Base-by-base conservation (phyloP, 805 yeast species). In the Ogataea ganodermae region DNA sequence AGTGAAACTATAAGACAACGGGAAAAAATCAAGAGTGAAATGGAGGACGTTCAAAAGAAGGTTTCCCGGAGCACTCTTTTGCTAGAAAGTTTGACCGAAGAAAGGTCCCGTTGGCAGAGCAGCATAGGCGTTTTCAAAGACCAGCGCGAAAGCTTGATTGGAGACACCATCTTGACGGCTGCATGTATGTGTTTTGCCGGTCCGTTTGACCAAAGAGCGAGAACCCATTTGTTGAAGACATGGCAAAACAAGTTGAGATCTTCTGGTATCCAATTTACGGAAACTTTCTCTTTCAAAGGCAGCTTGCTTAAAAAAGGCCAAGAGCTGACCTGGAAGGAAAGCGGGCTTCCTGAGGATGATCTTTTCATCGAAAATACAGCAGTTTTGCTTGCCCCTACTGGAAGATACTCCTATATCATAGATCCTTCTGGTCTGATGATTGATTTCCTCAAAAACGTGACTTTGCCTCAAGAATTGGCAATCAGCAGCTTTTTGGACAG, bases 1-100 rank as follows among this genome's bases (percentile, higher is more conserved):
- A 86, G 94, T 35, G 69, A 66, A 12, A 68, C 86, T n/a, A 89
- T 92, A 26, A 71, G 96, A 49, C 91, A 88, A 30, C 76, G 88
- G 1, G 97, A 92, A 61, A 68, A 71, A 26, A 81, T 90, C 35
- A 91, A 87, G 62, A 57, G 70, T 1, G 92, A 89, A 58, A 85
- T 91, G 84, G 62, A 63, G 2, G 55, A 59, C 1, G 92, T 89
- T 7, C 80, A 81, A 49, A 44, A 41, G 1, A 86, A 81, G 49
- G 85, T 89, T 1, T 65, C 61, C 1, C 71, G 96, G 35, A 85
- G 96, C 48, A 65, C 78, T 48, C 61, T 70, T 10, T 70, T 92
- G 33, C 68, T 91, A 24, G 83, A 79, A 4, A 81, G 80, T 53
- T 71, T 91, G 51, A 75, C 84, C 0, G 63, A 65, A 1, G 98